A percentile compares a stretch with the other conserved stretches of the same genome.
These are phyloP conservation scores for Colletotrichum lupini DNA, from an alignment of 2,329 filamentous ascomycete genomes.

Conservation along the genomic window DNA sequence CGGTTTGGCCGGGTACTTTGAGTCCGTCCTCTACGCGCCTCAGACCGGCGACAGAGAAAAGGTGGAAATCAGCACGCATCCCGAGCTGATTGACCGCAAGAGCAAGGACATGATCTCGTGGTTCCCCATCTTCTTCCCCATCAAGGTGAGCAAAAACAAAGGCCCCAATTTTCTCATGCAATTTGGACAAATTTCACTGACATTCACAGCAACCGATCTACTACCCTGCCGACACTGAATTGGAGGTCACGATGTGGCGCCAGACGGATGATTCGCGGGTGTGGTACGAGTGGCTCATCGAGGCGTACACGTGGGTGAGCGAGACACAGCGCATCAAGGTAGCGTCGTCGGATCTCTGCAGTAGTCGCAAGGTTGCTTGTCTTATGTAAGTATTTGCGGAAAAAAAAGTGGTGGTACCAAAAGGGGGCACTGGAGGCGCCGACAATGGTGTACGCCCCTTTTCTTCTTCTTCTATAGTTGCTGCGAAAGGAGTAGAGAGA, in stretches of 20 bases:
- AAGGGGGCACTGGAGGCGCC: constrained; percentile 24
- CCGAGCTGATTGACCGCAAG: constrained; percentile 90
- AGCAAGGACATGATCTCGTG: constrained; percentile 98
- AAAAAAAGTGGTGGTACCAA: neutral
- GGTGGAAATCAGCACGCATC: constrained; percentile 92
- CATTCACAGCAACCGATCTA: constrained; percentile 80
- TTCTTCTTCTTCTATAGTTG: constrained; percentile 25
- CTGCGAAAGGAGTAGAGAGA: neutral
- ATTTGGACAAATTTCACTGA: neutral
- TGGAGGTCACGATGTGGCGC: constrained; percentile 94
- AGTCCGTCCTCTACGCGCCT: constrained; percentile 87
- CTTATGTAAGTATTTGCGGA: constrained; percentile 65
- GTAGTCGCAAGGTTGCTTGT: constrained; percentile 76
- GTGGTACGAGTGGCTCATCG: constrained; percentile 98
- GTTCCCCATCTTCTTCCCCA: constrained; percentile 98
- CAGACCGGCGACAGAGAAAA: constrained; percentile 57
- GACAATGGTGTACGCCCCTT: constrained; percentile 1
- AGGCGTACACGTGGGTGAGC: constrained; percentile 78
- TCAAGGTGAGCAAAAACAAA: constrained; percentile 74
- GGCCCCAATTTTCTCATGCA: neutral
- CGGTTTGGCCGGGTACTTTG: constrained; percentile 94
- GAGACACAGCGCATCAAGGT: constrained; percentile 73
- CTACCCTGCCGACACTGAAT: constrained; percentile 84
- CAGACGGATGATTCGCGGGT: constrained; percentile 95
- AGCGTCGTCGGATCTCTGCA: constrained; percentile 74